Base-by-base conservation (phyloP, 1,284 basidiomycete genomes). In the Heterobasidion occidentale region DNA sequence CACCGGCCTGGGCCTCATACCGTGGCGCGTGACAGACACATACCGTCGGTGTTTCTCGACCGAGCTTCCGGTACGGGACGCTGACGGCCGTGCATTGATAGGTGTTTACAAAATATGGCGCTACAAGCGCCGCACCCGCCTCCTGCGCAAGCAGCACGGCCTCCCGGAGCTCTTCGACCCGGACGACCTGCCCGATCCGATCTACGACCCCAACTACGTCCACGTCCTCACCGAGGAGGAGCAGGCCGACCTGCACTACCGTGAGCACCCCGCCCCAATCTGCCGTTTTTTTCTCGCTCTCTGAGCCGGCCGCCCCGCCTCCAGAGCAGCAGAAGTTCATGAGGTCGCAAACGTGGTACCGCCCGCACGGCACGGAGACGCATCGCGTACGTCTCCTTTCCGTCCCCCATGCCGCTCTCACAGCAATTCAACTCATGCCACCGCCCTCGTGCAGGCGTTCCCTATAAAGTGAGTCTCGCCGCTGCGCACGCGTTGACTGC, bases 331-430 rank as follows among this genome's bases (percentile, higher is more conserved):
- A 75, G 55, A 81, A 84, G 65, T 88, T 88, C 60, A 78, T 80
- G 63, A 74, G 81, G 58, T 80, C 79, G 48, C 83, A 90, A 71
- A 92, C 90, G 0, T 95, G 92, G 90, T 95, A 95, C 70, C 77
- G 89, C 46, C 84, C 91, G 7, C 90, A 94, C 68, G 91, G 89
- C 46, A 94, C 90, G 5, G 84, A 86, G 56, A 93, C 92, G 0
- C 92, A 94, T 68, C 74, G 85, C 52, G 86, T 84, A 65, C 59
- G 78, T 34, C 53, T 56, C 9, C 52, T 46, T 48, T 45, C 46
- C n/a, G 35, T 51, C 27, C 46, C 49, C 49, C 14, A 56, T 38
- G 47, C 53, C 52, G 9, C 9, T n/a, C 42, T 38, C 8, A 3
- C 27, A 27, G 27, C 27, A 27, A 27, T 27, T 20, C 12, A 51